phyloP scores from a whole-genome alignment of 2,329 filamentous ascomycete species.

The Metarhizium rileyi region DNA sequence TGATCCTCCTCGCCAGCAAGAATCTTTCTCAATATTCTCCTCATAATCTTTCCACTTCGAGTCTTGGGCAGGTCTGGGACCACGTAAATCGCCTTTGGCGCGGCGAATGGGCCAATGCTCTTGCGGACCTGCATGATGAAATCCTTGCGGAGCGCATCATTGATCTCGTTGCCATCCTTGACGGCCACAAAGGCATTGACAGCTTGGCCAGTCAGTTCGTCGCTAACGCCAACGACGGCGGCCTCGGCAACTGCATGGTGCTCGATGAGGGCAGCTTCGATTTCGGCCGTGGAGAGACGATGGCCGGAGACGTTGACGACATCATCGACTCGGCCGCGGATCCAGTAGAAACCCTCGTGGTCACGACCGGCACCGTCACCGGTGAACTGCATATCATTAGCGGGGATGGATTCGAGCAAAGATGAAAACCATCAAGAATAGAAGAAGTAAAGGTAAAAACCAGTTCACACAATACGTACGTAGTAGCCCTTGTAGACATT shows the following conservation, averaged over 20 bases:
- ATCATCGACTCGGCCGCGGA: slow-evolving; percentile 94
- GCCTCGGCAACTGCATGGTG: slow-evolving; percentile 85
- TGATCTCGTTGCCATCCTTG: slow-evolving; percentile 71
- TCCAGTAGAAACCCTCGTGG: slow-evolving; percentile 99
- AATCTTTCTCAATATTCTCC: slow-evolving; percentile 93
- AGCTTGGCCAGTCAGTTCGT: slow-evolving; percentile 93
- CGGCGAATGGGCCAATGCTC: slow-evolving; percentile 94
- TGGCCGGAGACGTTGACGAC: slow-evolving; percentile 98
- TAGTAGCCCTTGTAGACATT: slow-evolving; percentile 98
- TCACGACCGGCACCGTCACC: slow-evolving; percentile 92
- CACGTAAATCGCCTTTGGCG: slow-evolving; percentile 85
- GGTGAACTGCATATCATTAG: slow-evolving; percentile 52
- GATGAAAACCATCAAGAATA: too few species aligned
- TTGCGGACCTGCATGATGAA: slow-evolving; percentile 90
- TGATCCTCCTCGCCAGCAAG: slow-evolving; percentile 95
- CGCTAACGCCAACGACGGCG: slow-evolving; percentile 83
- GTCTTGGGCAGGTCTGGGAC: slow-evolving; percentile 96
- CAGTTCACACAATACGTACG: slow-evolving; percentile 57
- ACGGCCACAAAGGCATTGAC: slow-evolving; percentile 94
- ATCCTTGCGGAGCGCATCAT: slow-evolving; percentile 81
- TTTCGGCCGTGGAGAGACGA: slow-evolving; percentile 92
- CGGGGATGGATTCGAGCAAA: too few species aligned
- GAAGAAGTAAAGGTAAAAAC: too few species aligned
- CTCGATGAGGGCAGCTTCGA: slow-evolving; percentile 93
- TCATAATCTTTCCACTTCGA: slow-evolving; percentile 97